Evolutionary conservation across 2,329 filamentous ascomycete genomes (phyloP).

Genomic region (Tolypocladium album): DNA sequence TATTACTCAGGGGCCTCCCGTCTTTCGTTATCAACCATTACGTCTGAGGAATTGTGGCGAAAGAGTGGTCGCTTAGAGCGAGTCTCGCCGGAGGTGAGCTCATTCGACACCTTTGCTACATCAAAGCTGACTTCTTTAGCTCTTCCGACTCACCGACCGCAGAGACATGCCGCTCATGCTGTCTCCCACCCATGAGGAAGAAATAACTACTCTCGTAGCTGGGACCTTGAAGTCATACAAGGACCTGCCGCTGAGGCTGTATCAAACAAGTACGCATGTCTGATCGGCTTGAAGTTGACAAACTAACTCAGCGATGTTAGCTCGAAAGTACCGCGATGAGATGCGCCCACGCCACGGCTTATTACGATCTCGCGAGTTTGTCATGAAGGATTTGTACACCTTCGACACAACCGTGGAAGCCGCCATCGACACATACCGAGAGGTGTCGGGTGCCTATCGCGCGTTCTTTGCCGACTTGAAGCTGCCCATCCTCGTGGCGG

Average conservation of each 20-base stretch:
- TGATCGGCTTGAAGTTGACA: background rate
- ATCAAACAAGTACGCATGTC: slow-evolving; percentile 63
- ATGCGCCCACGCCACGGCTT: slow-evolving; percentile 79
- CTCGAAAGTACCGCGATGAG: slow-evolving; percentile 92
- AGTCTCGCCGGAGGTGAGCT: slow-evolving; percentile 57
- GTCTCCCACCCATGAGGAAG: slow-evolving; percentile 91
- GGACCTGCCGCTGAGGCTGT: slow-evolving; percentile 73
- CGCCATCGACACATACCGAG: slow-evolving; percentile 72
- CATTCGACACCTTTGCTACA: background rate
- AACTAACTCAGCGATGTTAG: slow-evolving; percentile 27
- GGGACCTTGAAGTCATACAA: slow-evolving; percentile 71
- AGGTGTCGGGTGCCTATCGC: slow-evolving; percentile 64
- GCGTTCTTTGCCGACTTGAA: slow-evolving; percentile 74
- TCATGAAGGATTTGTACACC: slow-evolving; percentile 98
- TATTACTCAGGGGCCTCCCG: slow-evolving; percentile 58
- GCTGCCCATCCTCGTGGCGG: slow-evolving; percentile 72
- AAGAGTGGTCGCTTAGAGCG: slow-evolving; percentile 70
- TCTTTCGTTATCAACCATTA: slow-evolving; percentile 73
- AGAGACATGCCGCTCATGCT: slow-evolving; percentile 66
- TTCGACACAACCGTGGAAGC: slow-evolving; percentile 62
- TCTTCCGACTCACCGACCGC: slow-evolving; percentile 73
- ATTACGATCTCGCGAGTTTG: slow-evolving; percentile 78
- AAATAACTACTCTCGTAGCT: slow-evolving; percentile 76
- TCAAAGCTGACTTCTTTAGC: slow-evolving; percentile 32
- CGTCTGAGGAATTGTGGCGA: slow-evolving; percentile 74